These are phyloP conservation scores for Xylaria intraflava DNA, from an alignment of 495 filamentous ascomycete species.

Conservation along the genomic window DNA sequence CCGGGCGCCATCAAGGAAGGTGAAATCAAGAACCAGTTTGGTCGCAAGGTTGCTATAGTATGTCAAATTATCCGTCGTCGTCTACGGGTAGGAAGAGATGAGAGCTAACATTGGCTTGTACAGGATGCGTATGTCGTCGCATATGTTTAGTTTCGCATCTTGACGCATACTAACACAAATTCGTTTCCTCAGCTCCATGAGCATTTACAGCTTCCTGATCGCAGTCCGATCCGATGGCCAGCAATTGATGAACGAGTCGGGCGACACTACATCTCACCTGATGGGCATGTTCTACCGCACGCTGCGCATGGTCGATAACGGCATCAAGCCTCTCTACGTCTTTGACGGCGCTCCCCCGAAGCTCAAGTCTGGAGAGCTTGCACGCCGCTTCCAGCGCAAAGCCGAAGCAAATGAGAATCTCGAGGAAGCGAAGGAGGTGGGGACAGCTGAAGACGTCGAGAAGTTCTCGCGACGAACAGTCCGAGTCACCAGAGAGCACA, in stretches of 20 bases:
- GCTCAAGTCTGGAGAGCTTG: constrained; percentile 91
- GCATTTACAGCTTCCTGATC: constrained; percentile 96
- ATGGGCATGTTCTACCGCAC: constrained; percentile 99
- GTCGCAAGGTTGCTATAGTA: constrained; percentile 94
- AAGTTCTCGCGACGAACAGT: constrained; percentile 96
- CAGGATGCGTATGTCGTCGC: constrained; percentile 76
- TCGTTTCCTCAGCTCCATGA: constrained; percentile 69
- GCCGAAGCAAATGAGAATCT: constrained; percentile 78
- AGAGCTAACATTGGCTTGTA: neutral
- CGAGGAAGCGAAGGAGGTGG: constrained; percentile 94
- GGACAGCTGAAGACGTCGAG: constrained; percentile 93
- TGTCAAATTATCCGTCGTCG: constrained; percentile 25
- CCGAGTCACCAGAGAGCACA: constrained; percentile 92
- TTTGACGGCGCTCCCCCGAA: constrained; percentile 97
- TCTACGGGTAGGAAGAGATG: neutral
- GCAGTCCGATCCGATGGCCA: constrained; percentile 95
- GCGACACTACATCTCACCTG: constrained; percentile 93
- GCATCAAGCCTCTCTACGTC: constrained; percentile 96
- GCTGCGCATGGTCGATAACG: constrained; percentile 94
- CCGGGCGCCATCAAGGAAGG: constrained; percentile 91
- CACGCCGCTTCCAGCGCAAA: constrained; percentile 88
- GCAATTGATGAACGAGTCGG: constrained; percentile 86
- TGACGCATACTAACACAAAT: constrained; percentile 17
- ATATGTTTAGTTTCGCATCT: neutral
- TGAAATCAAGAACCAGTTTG: constrained; percentile 98